Evolutionary conservation across 148 eudicot species (phyloP).

Genomic region (Rhododendron williamsianum): DNA sequence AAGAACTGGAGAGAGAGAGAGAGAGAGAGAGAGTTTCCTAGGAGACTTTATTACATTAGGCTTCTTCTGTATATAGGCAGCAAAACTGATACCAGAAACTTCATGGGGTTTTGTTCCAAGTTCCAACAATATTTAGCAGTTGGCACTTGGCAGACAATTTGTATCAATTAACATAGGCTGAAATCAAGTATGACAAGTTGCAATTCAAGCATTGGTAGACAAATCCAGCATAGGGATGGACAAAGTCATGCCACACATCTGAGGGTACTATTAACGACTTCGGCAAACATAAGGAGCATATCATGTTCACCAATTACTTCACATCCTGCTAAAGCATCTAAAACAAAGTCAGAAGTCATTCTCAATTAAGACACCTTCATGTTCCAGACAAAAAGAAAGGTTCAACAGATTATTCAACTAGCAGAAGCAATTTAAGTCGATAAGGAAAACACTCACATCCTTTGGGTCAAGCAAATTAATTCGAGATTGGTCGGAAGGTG

Average conservation of each 20-base stretch:
- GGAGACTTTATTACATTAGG: background rate
- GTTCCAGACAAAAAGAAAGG: background rate
- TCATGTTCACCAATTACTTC: background rate
- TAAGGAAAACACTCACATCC: constrained; percentile 59
- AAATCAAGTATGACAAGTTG: background rate
- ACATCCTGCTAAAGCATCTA: background rate
- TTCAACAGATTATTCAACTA: background rate
- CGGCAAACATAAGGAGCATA: background rate
- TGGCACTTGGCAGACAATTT: constrained; percentile 2
- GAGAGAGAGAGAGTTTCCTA: background rate
- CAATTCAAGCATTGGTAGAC: background rate
- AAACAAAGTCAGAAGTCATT: background rate
- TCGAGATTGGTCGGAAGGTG: constrained; percentile 91
- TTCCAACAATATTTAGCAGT: background rate
- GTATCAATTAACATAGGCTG: background rate
- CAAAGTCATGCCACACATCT: background rate
- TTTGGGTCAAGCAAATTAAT: constrained; percentile 86
- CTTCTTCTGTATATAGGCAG: background rate
- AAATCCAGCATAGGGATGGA: background rate
- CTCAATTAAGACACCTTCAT: background rate
- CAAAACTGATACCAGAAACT: background rate
- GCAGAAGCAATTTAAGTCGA: background rate
- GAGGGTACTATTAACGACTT: background rate
- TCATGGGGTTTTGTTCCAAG: background rate
- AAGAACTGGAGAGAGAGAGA: background rate